A percentile compares a stretch with the other conserved stretches of the same genome.
phyloP scores from a whole-genome alignment of 352 stramenopile species.

The Phytophthora constricta region DNA sequence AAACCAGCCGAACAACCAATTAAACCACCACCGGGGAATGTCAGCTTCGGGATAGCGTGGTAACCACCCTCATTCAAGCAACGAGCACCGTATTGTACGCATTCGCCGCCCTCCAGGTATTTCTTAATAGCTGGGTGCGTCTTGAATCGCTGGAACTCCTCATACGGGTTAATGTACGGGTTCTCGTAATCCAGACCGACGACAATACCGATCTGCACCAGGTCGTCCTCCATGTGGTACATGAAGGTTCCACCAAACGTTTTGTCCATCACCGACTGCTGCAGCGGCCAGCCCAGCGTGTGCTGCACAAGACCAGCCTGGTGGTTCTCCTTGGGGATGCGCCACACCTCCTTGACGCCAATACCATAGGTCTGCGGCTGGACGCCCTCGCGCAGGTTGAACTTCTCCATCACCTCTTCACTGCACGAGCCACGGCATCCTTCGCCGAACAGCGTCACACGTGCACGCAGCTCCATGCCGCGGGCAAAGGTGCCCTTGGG shows the following conservation, averaged over 20 bases:
- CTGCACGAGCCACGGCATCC: constrained; percentile 97
- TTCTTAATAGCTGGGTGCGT: constrained; percentile 94
- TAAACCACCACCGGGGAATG: constrained; percentile 96
- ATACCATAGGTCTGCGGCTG: constrained; percentile 98
- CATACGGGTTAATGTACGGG: constrained; percentile 98
- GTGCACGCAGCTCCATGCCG: constrained; percentile 97
- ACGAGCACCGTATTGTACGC: constrained; percentile 97
- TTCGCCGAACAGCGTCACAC: constrained; percentile 97
- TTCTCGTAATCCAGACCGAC: constrained; percentile 99
- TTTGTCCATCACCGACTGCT: constrained; percentile 92
- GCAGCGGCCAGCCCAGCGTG: constrained; percentile 97
- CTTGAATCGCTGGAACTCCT: constrained; percentile 99
- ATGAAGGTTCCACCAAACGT: constrained; percentile 99
- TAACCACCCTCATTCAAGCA: constrained; percentile 96
- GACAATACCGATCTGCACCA: constrained; percentile 96
- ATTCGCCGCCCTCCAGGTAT: constrained; percentile 96
- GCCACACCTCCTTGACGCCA: constrained; percentile 99
- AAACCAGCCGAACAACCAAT: constrained; percentile 98
- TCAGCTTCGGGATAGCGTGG: constrained; percentile 98
- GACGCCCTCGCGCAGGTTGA: constrained; percentile 91
- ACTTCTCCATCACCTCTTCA: constrained; percentile 97
- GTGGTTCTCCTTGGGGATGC: constrained; percentile 93
- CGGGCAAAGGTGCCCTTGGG: constrained; percentile 97
- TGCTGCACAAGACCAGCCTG: constrained; percentile 97
- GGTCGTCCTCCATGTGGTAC: constrained; percentile 98